phyloP scores from a whole-genome alignment of 176 grass and related monocot species.

The Chloris gayana region DNA sequence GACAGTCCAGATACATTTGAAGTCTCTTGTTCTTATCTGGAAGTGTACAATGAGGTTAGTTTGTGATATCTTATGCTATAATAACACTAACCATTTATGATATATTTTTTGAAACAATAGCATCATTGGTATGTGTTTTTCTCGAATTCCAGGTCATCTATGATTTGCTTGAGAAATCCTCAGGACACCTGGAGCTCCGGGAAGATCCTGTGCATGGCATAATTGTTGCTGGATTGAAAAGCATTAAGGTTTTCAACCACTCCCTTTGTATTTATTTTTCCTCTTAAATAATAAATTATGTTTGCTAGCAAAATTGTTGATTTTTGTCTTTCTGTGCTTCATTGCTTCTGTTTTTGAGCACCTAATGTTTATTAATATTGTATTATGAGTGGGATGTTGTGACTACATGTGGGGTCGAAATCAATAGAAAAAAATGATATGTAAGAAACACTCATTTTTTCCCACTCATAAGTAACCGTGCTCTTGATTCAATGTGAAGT shows the following conservation, averaged over 20 bases:
- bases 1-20: slow-evolving; percentile 79
- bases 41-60: slow-evolving; percentile 99
- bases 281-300: background rate
- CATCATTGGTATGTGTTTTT: slow-evolving; percentile 19
- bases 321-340: background rate
- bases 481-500: slow-evolving; percentile 11
- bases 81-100: slow-evolving; percentile 11
- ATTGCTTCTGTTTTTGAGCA: background rate
- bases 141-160: slow-evolving; percentile 86
- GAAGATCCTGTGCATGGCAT: slow-evolving; percentile 98
- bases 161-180: slow-evolving; percentile 99
- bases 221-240: slow-evolving; percentile 95
- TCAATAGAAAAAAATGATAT: background rate
- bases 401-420: background rate
- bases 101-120: slow-evolving; percentile 22
- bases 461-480: background rate
- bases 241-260: slow-evolving; percentile 80
- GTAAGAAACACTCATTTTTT: background rate
- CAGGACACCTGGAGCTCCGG: slow-evolving; percentile 91
- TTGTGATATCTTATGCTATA: background rate
- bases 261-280: slow-evolving; percentile 23
- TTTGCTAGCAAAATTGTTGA: background rate
- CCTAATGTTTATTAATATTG: background rate
- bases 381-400: background rate
- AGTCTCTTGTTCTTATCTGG: slow-evolving; percentile 94